A percentile compares a stretch with the other conserved stretches of the same genome.
Conservation (phyloP, 2,329 filamentous ascomycete genomes). For the Rhynchosporium graminicola region DNA sequence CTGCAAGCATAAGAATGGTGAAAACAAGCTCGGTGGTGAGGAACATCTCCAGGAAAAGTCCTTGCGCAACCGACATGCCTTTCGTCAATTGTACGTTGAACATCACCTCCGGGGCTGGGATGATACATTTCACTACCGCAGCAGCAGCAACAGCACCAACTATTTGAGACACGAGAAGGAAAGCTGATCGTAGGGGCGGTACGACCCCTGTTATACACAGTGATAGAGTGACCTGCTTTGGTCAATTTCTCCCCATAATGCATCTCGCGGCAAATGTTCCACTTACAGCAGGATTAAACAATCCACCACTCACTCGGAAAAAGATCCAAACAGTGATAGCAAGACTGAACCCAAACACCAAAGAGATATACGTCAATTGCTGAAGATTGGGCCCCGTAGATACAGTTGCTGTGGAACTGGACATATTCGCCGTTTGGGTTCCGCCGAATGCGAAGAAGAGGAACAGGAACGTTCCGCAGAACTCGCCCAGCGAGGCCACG, state of each 20-base stretch:
- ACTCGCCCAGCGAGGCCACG: constrained; percentile 49
- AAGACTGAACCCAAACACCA: constrained; percentile 44
- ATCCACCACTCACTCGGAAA: constrained; percentile 51
- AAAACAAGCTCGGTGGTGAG: constrained; percentile 49
- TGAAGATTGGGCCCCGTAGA: too few relatives aligned
- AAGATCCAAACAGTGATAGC: constrained; percentile 51
- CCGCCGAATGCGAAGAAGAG: constrained; percentile 34
- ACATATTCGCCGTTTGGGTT: constrained; percentile 25
- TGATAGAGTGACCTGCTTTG: constrained; percentile 39
- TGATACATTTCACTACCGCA: constrained; percentile 44
- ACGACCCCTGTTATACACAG: constrained; percentile 40
- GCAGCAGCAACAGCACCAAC: constrained; percentile 41
- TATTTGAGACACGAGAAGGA: constrained; percentile 39
- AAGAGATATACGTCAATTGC: constrained; percentile 32
- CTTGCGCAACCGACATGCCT: constrained; percentile 45
- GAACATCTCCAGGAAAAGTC: constrained; percentile 50
- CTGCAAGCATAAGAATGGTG: constrained; percentile 55
- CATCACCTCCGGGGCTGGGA: constrained; percentile 45
- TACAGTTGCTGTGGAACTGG: background rate
- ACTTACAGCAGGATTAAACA: constrained; percentile 41
- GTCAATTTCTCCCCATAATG: constrained; percentile 21
- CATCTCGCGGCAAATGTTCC: background rate
- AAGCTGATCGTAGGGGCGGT: constrained; percentile 32
- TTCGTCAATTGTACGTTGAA: constrained; percentile 45
- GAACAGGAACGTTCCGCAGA: constrained; percentile 49